These are phyloP conservation scores for Blastobotrys serpentis DNA, from an alignment of 1,139 yeast genomes.

Conservation along the genomic window DNA sequence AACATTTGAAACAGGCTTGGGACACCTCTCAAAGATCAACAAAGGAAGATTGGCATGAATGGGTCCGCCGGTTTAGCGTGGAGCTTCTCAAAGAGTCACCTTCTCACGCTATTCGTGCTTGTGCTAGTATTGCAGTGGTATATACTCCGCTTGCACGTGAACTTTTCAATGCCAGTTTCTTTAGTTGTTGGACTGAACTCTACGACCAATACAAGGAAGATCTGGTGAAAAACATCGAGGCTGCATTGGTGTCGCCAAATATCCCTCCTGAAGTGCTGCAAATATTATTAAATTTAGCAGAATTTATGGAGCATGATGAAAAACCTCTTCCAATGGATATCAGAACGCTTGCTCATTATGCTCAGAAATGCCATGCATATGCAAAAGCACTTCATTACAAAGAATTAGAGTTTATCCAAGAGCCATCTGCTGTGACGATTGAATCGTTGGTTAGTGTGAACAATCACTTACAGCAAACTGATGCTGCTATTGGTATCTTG, in stretches of 20 bases:
- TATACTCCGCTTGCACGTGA: slow-evolving; percentile 89
- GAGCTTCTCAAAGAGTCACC: slow-evolving; percentile 91
- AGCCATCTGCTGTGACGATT: slow-evolving; percentile 87
- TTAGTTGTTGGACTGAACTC: slow-evolving; percentile 93
- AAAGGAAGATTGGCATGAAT: slow-evolving; percentile 96
- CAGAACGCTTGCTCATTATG: slow-evolving; percentile 85
- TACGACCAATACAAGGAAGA: slow-evolving; percentile 93
- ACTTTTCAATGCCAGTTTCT: slow-evolving; percentile 90
- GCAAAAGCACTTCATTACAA: slow-evolving; percentile 96
- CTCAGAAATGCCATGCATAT: slow-evolving; percentile 94
- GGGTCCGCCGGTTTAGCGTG: slow-evolving; percentile 85
- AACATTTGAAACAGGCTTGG: slow-evolving; percentile 81
- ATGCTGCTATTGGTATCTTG: slow-evolving; percentile 95
- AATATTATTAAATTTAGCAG: slow-evolving; percentile 82
- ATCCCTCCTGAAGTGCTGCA: slow-evolving; percentile 97
- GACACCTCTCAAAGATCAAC: slow-evolving; percentile 87
- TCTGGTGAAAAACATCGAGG: slow-evolving; percentile 77
- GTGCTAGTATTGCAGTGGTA: slow-evolving; percentile 85
- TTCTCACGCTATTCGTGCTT: slow-evolving; percentile 90
- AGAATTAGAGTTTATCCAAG: slow-evolving; percentile 91
- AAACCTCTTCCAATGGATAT: slow-evolving; percentile 89
- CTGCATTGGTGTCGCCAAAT: slow-evolving; percentile 84
- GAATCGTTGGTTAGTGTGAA: slow-evolving; percentile 90
- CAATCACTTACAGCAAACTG: slow-evolving; percentile 92
- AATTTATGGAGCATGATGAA: slow-evolving; percentile 97